Conservation (phyloP, 106 monocot genomes). For the Dendrobium officinale region DNA sequence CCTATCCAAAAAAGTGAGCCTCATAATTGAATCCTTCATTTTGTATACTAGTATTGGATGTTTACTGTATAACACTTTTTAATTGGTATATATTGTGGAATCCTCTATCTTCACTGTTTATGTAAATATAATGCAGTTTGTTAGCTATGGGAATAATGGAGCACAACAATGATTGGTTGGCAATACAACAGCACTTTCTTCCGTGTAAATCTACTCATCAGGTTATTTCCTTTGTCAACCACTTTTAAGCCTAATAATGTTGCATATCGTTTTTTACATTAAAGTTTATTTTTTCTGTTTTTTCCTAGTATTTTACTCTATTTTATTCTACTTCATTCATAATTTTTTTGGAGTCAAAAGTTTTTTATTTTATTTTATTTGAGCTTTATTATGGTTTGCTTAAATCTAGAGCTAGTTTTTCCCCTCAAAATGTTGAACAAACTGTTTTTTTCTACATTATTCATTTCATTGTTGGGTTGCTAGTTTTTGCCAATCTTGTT, state of each 20-base stretch:
- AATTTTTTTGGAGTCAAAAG: background rate
- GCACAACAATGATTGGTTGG: conserved; percentile 86
- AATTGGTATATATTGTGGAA: background rate
- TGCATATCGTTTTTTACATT: background rate
- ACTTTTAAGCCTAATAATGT: background rate
- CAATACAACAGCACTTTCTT: conserved; percentile 86
- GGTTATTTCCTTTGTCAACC: conserved; percentile 33
- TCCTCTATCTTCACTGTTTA: background rate
- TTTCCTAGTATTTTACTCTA: background rate
- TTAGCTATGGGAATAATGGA: conserved; percentile 87
- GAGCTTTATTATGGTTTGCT: background rate
- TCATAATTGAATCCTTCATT: background rate
- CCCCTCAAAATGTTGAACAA: background rate
- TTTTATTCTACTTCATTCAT: background rate
- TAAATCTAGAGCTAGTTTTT: background rate
- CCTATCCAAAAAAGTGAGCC: background rate
- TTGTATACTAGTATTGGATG: background rate
- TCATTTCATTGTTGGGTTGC: background rate
- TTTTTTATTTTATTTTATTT: no score
- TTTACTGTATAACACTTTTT: background rate
- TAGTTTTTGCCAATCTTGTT: background rate
- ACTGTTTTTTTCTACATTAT: background rate
- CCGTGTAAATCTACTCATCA: conserved; percentile 89
- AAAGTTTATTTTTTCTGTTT: background rate
- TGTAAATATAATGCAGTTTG: conserved; percentile 49